Percentiles rank a stretch among this genome's conserved stretches.
Evolutionary conservation across 2,329 filamentous ascomycete genomes (phyloP).

Genomic region (Aureobasidium subglaciale): DNA sequence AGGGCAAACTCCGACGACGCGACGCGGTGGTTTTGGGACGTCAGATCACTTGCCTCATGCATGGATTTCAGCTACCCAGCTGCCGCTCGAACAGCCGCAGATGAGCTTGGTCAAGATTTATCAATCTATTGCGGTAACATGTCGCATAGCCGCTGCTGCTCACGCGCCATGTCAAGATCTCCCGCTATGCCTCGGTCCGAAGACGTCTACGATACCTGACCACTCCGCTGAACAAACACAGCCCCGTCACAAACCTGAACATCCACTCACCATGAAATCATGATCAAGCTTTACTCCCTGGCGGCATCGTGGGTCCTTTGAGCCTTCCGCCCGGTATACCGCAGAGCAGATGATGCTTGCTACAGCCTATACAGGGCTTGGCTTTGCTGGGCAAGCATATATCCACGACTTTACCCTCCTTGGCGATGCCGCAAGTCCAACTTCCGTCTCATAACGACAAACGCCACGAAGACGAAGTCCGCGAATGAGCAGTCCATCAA

Average conservation of each 20-base stretch:
- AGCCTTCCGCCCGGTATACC: not conserved
- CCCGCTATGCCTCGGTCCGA: too few species aligned
- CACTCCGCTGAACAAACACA: too few species aligned
- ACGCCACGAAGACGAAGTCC: not conserved
- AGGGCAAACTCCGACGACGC: too few species aligned
- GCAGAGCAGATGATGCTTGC: not conserved
- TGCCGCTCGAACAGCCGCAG: too few species aligned
- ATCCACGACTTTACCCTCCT: slow-evolving; percentile 6
- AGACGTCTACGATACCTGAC: too few species aligned
- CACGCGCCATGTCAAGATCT: not conserved
- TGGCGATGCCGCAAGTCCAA: not conserved
- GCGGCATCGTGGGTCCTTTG: too few species aligned
- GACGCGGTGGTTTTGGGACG: too few species aligned
- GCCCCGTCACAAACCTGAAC: not conserved
- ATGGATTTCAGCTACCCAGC: too few species aligned
- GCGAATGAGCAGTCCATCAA: not conserved
- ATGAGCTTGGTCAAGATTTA: too few species aligned
- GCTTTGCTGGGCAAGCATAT: slow-evolving; percentile 2
- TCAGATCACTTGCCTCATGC: too few species aligned
- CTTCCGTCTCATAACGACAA: not conserved
- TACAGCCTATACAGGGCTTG: slow-evolving; percentile 9
- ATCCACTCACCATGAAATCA: not conserved
- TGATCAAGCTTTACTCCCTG: not conserved
- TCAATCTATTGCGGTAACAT: too few species aligned
- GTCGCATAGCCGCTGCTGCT: too few species aligned